Evolutionary conservation across 2,329 filamentous ascomycete species (phyloP), one percentile per base, ranked within the genome.

Genomic region (Xylariaceae sp.): DNA sequence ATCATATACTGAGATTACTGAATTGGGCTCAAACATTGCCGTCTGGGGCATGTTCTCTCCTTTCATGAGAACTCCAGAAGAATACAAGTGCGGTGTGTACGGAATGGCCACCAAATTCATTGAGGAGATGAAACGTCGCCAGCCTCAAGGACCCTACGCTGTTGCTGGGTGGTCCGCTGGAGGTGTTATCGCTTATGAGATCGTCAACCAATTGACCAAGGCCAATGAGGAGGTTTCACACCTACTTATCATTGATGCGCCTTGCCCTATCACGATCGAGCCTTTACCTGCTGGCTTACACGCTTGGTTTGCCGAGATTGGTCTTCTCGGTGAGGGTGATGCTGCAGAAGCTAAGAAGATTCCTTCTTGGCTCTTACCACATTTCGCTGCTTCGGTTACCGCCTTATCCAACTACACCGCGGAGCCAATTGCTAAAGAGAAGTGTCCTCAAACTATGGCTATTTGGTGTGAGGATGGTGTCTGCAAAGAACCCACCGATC

Each of bases 161-260:
- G 64, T 89, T 1, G 76, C 79, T 13, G 86, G 86, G 18, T 89
- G 85, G 85, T 86, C 79, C n/a, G 85, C 83, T 1, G 86, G 85
- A 19, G 85, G 85, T 28, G 82, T 87, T 36, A 81, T 83, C 44
- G 83, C 84, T 32, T 87, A 78, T 54, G 80, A 85, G 51, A 79
- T 81, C 9, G 74, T 79, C 13, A 74, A 74, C 40, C 76, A 83
- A 48, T 69, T 87, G 13, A 72, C 71, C 43, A 71, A 73, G 47
- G 71, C 69, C 3, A 75, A 76, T 13, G 76, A 85, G 34, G 57
- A 57, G 15, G 79, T 85, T 3, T 74, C 78, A 4, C 67, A 76
- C 38, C 68, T 87, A 9, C 69, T 86, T 39, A 68, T 87, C 39
- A 77, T 87, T 37, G 83, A 87, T 54, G 71, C 80, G 0, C 83